These are phyloP conservation scores for Fusarium metavorans DNA, from an alignment of 2,329 filamentous ascomycete species.

Conservation along the genomic window DNA sequence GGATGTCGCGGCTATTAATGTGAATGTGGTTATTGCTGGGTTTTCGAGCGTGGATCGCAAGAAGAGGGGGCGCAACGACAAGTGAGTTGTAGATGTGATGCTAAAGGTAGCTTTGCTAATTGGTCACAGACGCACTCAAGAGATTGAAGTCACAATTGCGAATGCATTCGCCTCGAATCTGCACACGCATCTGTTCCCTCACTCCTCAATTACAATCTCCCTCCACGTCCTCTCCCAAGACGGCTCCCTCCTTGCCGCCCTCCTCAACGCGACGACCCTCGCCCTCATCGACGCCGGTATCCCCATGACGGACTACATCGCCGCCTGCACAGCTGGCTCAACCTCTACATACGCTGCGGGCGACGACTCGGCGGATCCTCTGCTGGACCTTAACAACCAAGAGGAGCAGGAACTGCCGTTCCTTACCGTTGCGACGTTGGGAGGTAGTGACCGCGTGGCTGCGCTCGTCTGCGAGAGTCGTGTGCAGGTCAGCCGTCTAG, in stretches of 20 bases:
- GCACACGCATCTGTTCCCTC: constrained; percentile 89
- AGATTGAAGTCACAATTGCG: constrained; percentile 83
- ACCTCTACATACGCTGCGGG: constrained; percentile 74
- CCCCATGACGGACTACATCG: constrained; percentile 93
- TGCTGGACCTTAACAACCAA: constrained; percentile 82
- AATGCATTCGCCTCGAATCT: constrained; percentile 82
- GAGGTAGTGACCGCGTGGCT: constrained; percentile 78
- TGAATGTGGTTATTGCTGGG: constrained; percentile 86
- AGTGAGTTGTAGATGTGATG: constrained; percentile 64
- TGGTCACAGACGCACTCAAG: constrained; percentile 75
- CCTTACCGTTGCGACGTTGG: constrained; percentile 85
- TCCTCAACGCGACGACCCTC: constrained; percentile 90
- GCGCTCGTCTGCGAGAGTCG: constrained; percentile 89
- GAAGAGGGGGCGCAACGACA: constrained; percentile 79
- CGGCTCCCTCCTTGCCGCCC: constrained; percentile 88
- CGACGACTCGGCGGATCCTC: constrained; percentile 78
- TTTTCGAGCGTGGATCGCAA: constrained; percentile 91
- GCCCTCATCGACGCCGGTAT: constrained; percentile 95
- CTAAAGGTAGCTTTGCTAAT: background rate
- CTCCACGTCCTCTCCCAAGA: constrained; percentile 92
- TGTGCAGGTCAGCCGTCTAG: constrained; percentile 83
- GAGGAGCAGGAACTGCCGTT: constrained; percentile 92
- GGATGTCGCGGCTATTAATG: constrained; percentile 71
- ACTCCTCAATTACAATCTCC: constrained; percentile 84
- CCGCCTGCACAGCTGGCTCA: constrained; percentile 87